Base-by-base conservation (phyloP, 2,329 filamentous ascomycete genomes). In the Apiospora phragmitis region DNA sequence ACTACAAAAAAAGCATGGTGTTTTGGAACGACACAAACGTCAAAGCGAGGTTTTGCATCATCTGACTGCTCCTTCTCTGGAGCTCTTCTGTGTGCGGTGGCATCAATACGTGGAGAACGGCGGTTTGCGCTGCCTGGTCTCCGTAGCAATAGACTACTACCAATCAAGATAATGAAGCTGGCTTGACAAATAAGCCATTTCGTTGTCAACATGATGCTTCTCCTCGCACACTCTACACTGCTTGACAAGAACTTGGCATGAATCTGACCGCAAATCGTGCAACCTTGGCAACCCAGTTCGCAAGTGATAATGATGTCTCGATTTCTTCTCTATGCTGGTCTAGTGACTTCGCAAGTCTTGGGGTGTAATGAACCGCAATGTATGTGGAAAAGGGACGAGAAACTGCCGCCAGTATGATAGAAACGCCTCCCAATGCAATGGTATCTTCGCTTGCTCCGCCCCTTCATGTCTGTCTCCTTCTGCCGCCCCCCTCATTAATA, bases 101-200 rank as follows among this genome's bases (percentile, higher is more conserved):
- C 71, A 72, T 72, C 67, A 89, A 85, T 87, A 91, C 90, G 90
- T 88, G 90, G 88, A 85, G 90, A 91, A 92, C 90, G 90, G 90
- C 90, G 81, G 47, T 67, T 59, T 49, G 21, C 51, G 8, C 59
- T 67, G 69, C 71, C 71, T 72, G 71, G 71, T 72, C 71, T 72
- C 71, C 71, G 71, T 72, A 72, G 70, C 65, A 62, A 38, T 72
- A 70, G 69, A 67, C 69, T 70, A 70, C 69, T 70, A 70, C 68
- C 51, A 72, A 72, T 72, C 69, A 72, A 72, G 71, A 72, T 70
- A 72, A 72, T 72, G 71, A 72, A 72, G 65, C 67, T 70, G 71
- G 71, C 71, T 69, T 59, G 68, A 68, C 55, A 70, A 59, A 65
- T 49, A 43, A 67, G 65, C 69, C 69, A 68, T 72, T 62, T 72